Conservation (phyloP, 129 eudicot species). For the Silybum marianum region DNA sequence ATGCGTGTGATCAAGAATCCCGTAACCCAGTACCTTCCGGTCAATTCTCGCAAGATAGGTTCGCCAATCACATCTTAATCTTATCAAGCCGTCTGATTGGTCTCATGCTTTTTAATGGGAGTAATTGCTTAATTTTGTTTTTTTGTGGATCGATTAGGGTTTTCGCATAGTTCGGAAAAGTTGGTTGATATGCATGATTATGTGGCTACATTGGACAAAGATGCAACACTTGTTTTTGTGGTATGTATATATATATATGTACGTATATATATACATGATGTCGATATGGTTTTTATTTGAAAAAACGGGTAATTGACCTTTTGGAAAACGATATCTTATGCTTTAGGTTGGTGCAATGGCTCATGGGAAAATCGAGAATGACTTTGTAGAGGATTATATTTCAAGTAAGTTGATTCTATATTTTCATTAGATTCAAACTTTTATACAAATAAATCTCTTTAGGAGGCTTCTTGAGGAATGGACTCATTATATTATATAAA, state of each 20-base stretch:
- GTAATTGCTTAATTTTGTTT: conserved; percentile 9
- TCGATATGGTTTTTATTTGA: background rate
- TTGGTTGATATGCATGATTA: conserved; percentile 82
- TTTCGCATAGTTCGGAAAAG: conserved; percentile 91
- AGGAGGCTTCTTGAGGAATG: too few species aligned
- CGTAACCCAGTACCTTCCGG: conserved; percentile 84
- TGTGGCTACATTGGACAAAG: conserved; percentile 64
- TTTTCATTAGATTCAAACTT: background rate
- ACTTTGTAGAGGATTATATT: conserved; percentile 78
- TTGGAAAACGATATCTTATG: background rate
- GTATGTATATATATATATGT: conserved; percentile 40
- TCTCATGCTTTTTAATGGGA: background rate
- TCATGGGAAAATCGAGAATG: conserved; percentile 87
- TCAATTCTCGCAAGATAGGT: conserved; percentile 88
- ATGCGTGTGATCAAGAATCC: conserved; percentile 88
- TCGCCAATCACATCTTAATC: background rate
- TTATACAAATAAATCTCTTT: too few species aligned
- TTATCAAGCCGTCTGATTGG: background rate
- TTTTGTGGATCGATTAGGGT: conserved; percentile 54
- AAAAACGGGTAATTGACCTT: background rate
- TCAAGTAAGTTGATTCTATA: conserved; percentile 60
- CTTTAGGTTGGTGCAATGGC: conserved; percentile 97
- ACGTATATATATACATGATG: background rate
- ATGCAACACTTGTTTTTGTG: conserved; percentile 78
- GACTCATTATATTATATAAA: too few species aligned